Evolutionary conservation across 78 protist species (phyloP).

Genomic region (Capsaspora owczarzaki): DNA sequence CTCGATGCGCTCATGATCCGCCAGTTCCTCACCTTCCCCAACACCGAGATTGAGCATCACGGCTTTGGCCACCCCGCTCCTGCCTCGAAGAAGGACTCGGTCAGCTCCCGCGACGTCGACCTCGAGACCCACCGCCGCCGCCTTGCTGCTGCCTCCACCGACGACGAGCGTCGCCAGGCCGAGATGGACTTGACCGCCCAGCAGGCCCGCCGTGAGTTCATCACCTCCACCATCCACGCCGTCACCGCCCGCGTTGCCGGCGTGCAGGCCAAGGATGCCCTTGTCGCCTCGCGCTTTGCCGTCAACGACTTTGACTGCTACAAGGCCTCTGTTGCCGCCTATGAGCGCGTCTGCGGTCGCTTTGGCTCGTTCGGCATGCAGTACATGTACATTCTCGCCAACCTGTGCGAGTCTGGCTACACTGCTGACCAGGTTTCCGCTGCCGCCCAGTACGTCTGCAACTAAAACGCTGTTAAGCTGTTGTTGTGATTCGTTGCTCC

Average conservation of each 20-base stretch:
- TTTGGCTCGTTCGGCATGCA: neutral
- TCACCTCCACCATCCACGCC: neutral
- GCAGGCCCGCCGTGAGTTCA: neutral
- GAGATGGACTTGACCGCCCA: neutral
- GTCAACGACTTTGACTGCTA: neutral
- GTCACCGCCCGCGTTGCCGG: neutral
- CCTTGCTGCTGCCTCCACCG: slow-evolving; percentile 3
- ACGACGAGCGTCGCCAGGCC: neutral
- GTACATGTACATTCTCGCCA: neutral
- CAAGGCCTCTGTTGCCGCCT: neutral
- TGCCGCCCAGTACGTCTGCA: too few species aligned
- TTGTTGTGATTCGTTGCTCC: too few species aligned
- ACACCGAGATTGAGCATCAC: neutral
- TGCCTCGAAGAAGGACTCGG: neutral
- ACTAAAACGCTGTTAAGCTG: too few species aligned
- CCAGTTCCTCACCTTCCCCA: neutral
- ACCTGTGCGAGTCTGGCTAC: neutral
- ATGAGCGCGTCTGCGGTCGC: neutral
- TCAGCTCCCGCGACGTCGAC: neutral
- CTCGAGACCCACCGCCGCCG: neutral
- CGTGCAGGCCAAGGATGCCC: neutral
- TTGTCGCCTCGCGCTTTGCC: neutral
- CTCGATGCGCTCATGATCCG: neutral
- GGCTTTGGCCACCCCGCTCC: neutral
- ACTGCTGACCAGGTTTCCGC: too few species aligned